Evolutionary conservation across 306 rosid genomes (phyloP).

Genomic region (Abrus pulchellus): DNA sequence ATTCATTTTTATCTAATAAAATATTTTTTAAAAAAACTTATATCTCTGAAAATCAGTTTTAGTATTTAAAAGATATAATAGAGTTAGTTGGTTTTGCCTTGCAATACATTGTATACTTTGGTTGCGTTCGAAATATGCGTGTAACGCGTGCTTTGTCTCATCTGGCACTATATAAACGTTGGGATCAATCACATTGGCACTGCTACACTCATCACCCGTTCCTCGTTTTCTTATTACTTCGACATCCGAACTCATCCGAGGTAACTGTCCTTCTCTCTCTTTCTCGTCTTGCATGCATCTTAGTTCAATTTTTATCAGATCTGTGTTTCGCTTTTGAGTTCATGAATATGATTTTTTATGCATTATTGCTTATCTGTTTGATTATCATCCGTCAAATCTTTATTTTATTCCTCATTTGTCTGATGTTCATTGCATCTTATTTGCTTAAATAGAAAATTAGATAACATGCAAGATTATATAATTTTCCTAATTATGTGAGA

Average conservation of each 20-base stretch:
- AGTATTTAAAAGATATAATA: too few species aligned
- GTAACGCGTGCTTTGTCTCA: slow-evolving; percentile 38
- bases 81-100: too few species aligned
- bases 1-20: too few species aligned
- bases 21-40: too few species aligned
- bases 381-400: slow-evolving; percentile 6
- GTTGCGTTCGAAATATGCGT: slow-evolving; percentile 28
- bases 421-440: neutral
- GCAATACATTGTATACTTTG: too few species aligned
- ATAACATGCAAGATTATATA: neutral
- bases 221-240: neutral
- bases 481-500: neutral
- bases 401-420: neutral
- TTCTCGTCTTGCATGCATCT: neutral
- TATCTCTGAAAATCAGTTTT: too few species aligned
- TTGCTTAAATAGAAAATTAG: neutral
- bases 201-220: neutral
- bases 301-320: slow-evolving; percentile 42
- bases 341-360: neutral
- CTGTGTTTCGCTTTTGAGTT: neutral
- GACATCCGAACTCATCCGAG: neutral
- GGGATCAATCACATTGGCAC: neutral
- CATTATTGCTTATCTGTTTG: neutral
- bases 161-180: slow-evolving; percentile 11
- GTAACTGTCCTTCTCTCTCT: neutral